A percentile compares a stretch with the other conserved stretches of the same genome.
Conservation (phyloP, 139 green algal genomes). For the Chlamydomonas asymmetrica region DNA sequence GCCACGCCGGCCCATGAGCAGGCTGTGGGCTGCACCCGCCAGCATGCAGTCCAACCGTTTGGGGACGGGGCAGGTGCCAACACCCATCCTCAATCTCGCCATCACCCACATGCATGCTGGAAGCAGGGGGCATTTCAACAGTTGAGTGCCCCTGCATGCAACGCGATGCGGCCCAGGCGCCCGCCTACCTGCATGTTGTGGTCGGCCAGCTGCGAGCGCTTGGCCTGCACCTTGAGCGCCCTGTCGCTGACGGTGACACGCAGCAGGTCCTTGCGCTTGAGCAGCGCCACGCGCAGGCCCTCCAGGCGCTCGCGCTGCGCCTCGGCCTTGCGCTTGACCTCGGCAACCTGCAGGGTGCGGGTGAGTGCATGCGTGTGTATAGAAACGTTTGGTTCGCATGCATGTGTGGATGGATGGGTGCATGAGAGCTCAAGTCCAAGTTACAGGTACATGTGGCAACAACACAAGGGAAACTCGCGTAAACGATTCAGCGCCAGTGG, state of each 20-base stretch:
- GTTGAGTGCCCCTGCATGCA: not conserved
- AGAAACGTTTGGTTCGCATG: too few relatives aligned
- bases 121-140: not conserved
- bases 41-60: too few relatives aligned
- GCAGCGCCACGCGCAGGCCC: constrained; percentile 19
- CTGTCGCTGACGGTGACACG: constrained; percentile 37
- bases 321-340: constrained; percentile 35
- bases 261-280: constrained; percentile 51
- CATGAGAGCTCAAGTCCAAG: too few relatives aligned
- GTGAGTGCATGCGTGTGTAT: too few relatives aligned
- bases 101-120: not conserved
- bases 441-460: constrained; percentile 1
- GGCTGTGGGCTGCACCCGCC: too few relatives aligned
- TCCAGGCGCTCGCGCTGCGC: constrained; percentile 36
- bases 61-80: too few relatives aligned
- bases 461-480: too few relatives aligned
- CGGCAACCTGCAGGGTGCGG: constrained; percentile 21
- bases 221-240: constrained; percentile 47
- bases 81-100: too few relatives aligned
- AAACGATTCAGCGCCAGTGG: too few relatives aligned
- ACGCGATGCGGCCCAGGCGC: not conserved
- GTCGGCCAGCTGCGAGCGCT: constrained; percentile 47
- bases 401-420: too few relatives aligned
- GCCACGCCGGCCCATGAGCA: too few relatives aligned
- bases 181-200: constrained; percentile 30